These are phyloP conservation scores for Oryza glumipatula DNA, from an alignment of 176 grass and related monocot species.

Conservation along the genomic window DNA sequence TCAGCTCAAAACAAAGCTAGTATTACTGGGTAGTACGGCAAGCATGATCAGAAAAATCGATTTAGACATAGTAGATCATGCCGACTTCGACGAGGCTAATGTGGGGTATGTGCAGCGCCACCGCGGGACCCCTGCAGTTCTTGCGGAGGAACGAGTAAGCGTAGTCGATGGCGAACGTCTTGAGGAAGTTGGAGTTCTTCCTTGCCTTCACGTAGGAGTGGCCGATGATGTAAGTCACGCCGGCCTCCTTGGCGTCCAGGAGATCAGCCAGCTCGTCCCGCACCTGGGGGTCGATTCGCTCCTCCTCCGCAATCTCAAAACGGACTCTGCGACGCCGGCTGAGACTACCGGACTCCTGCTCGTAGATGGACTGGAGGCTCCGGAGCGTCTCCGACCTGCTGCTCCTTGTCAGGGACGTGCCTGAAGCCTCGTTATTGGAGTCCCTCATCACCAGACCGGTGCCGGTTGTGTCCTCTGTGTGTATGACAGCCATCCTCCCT, in stretches of 20 bases:
- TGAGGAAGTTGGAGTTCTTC: slow-evolving; percentile 66
- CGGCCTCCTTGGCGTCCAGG: slow-evolving; percentile 61
- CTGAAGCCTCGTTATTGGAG: neutral
- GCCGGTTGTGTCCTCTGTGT: slow-evolving; percentile 42
- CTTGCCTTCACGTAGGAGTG: slow-evolving; percentile 79
- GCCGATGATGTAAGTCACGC: slow-evolving; percentile 72
- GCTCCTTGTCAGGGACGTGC: slow-evolving; percentile 47
- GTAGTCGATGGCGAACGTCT: slow-evolving; percentile 65
- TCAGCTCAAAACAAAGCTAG: neutral
- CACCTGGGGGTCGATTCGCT: slow-evolving; percentile 45
- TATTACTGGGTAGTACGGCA: neutral
- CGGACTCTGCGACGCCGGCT: slow-evolving; percentile 49
- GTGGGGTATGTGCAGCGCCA: slow-evolving; percentile 69
- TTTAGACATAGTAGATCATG: slow-evolving; percentile 75
- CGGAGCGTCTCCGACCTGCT: slow-evolving; percentile 66
- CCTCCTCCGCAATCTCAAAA: slow-evolving; percentile 54
- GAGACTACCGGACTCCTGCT: slow-evolving; percentile 51
- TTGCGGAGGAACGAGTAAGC: slow-evolving; percentile 70
- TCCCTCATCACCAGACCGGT: slow-evolving; percentile 53
- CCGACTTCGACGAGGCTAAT: slow-evolving; percentile 79
- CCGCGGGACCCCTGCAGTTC: slow-evolving; percentile 74
- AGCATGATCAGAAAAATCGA: neutral
- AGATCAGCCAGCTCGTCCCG: slow-evolving; percentile 64
- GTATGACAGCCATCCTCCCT: slow-evolving; percentile 74
- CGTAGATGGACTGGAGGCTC: slow-evolving; percentile 65